Base-by-base conservation (phyloP, 2,329 filamentous ascomycete species). In the Colletotrichum sp. region DNA sequence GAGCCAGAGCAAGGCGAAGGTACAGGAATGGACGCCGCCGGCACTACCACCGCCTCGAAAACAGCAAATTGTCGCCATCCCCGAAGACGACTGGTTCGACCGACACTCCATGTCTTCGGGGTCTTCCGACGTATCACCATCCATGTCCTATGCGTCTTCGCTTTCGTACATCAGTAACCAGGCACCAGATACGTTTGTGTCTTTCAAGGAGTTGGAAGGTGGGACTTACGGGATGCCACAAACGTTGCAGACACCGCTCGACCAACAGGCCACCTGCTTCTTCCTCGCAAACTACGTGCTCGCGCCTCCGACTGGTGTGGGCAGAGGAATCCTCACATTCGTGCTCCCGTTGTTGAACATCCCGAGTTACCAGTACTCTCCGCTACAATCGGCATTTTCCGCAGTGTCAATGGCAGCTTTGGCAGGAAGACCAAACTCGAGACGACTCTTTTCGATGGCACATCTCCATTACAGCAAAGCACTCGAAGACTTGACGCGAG, bases 221-320 rank as follows among this genome's bases (percentile, higher is more conserved):
- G 64, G 57, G 3, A 34, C 73, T 6, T 76, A 76, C 15, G 74
- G 74, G 21, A 69, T 78, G 57, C 75, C 76, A 5, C 75, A 76
- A 39, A 72, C 64, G 26, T 57, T 78, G 16, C 69, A 79, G 64
- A 80, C 79, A 6, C 78, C 79, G 6, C 76, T 80, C 15, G 78
- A 80, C 15, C 76, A 80, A 36, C 79, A 80, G 63, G 79, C 79
- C 3, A 79, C 78, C 3, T 80, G 79, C 30, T 80, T 78, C 57
- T 80, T 80, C 18, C 69, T 80, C 15, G 78, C 79, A 10, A 80
- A 80, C 28, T 80, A 79, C 26, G 79, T 80, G 18, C 60, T 80
- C 8, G 78, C 74, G 5, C 77, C 78, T 26, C 79, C 79, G 5
- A 60, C 70, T 1, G 79, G 74, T 4, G 72, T 79, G 28, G 78